Evolutionary conservation across 1,139 yeast species (phyloP), one percentile per base, ranked within the genome.

Genomic region (Nakaseomyces nivariensis): DNA sequence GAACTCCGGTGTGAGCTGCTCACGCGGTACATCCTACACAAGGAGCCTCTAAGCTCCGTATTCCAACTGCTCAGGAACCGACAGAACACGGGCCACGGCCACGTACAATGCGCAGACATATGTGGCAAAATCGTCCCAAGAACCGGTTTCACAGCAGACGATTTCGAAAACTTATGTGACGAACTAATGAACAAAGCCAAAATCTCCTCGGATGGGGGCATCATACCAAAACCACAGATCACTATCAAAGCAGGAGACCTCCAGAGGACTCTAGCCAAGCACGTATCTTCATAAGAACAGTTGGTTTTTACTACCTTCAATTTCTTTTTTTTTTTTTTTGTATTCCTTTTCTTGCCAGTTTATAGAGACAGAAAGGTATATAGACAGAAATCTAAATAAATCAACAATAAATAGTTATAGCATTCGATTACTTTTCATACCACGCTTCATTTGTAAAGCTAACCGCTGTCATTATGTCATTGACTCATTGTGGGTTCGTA

Each of bases 61-160:
- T 44, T 49, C 24, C 46, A 36, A 24, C 25, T 31, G 25, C 11
- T 38, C 11, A 24, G 13, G 22, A 4, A 38, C 7, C 38, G 43
- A 22, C 29, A 29, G 4, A 41, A 17, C 4, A 40, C 44, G 5
- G 36, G 36, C 9, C n/a, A 41, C 44, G 44, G 26, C 4, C 43
- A 24, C 3, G 17, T 24, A 9, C 31, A 25, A 22, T 43, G 60
- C 25, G 67, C 64, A 8, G 70, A 62, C 29, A 69, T 64, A 10
- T 92, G 97, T 97, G 96, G 88, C 66, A 78, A 97, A 60, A 85
- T 92, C 43, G 85, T 96, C 4, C 71, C 94, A 22, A 96, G 90
- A 72, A 97, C 97, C 29, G 80, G 84, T 62, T 90, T 89, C 67
- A 80, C 94, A 5, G 95, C 88, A 51, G 74, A 90, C 51, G 97